Conservation (phyloP, 306 rosid genomes). For the Geum urbanum region DNA sequence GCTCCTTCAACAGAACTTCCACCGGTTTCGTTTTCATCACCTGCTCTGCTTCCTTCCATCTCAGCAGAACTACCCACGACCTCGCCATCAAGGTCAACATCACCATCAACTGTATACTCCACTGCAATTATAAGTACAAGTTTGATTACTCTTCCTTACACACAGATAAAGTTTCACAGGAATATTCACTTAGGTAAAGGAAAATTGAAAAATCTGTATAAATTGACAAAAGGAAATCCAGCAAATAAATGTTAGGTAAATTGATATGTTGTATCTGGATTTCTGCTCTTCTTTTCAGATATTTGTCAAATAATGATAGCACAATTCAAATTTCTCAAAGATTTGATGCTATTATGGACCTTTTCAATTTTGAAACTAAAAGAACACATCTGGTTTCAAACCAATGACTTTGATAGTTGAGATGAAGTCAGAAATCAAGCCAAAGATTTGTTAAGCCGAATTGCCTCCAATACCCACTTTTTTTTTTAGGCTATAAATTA, state of each 20-base stretch:
- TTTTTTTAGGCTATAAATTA: too few species aligned
- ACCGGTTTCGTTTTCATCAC: conserved; percentile 58
- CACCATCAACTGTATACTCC: conserved; percentile 69
- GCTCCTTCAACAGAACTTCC: conserved; percentile 59
- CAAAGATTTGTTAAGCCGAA: too few species aligned
- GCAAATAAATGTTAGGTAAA: neutral
- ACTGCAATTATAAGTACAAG: conserved; percentile 51
- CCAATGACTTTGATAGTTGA: too few species aligned
- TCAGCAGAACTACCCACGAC: conserved; percentile 42
- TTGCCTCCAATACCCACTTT: too few species aligned
- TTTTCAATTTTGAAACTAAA: too few species aligned
- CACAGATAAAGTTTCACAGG: conserved; percentile 11
- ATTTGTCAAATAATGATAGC: too few species aligned
- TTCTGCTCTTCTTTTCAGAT: neutral
- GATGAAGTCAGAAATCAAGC: too few species aligned
- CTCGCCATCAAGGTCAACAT: conserved; percentile 35
- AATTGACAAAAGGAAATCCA: neutral
- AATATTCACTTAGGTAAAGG: neutral
- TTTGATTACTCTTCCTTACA: conserved; percentile 13
- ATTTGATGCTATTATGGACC: too few species aligned
- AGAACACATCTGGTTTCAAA: too few species aligned
- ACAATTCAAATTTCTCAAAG: too few species aligned
- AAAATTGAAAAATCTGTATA: neutral
- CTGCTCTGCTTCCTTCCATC: conserved; percentile 37
- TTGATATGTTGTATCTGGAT: neutral